Evolutionary conservation across 164 flowering plant genomes (phyloP), one percentile per base, ranked within the genome.

Genomic region (Kalanchoe fedtschenkoi): DNA sequence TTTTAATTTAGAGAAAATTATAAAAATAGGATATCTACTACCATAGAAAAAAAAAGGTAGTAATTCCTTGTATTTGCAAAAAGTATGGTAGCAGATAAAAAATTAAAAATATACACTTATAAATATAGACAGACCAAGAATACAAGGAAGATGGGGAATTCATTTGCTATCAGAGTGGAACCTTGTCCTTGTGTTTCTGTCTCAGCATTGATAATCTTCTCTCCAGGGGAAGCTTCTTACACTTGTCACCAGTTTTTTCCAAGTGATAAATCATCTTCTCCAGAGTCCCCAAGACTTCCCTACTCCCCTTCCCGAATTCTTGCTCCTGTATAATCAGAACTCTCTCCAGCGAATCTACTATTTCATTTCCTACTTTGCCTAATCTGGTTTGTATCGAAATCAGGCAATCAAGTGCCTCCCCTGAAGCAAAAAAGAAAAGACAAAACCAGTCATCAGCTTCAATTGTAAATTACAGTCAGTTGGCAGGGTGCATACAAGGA

Each of bases 401-500:
- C 76, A 92, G 68, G 72, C 96, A 89, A 65, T 92, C 98, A 3
- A 92, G 81, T 44, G 92, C 96, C 75, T 92, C 98, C 17, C 95
- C 98, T 92, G 81, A 72, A 61, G 62, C 15, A 46, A n/a, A 44
- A 53, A 65, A 44, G 22, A 57, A 16, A 29, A 32, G 22, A 32
- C 1, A 46, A 26, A 15, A 55, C 24, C 37, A 22, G 42, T n/a
- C 46, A 29, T 30, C 29, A 69, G 26, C 19, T 30, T 13, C 8
- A 19, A 19, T 19, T 9, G 11, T n/a, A 32, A 14, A 63, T 21
- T 21, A 22, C n/a, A 44, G 6, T 7, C n/a, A 35, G 42, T 26
- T 46, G 32, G 2, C 26, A 30, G 37, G 39, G 61, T 34, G 34
- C 13, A 34, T 58, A 26, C 22, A 2, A 32, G 17, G 38, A 17